phyloP scores from a whole-genome alignment of 1,284 basidiomycete genomes.

The Microbotryomycetes sp. region DNA sequence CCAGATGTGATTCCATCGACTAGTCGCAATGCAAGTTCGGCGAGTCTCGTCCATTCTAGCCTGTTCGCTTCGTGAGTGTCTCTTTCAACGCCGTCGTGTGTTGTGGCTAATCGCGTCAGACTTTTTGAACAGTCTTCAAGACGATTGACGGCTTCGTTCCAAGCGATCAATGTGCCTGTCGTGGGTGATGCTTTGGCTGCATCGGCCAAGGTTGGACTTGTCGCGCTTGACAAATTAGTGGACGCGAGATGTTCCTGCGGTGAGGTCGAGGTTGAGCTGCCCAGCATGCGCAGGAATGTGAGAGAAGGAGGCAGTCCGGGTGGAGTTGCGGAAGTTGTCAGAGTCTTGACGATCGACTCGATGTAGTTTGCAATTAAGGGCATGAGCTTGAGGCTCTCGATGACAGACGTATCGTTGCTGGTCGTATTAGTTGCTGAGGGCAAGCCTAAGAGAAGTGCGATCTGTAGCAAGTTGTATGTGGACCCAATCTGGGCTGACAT shows the following conservation, averaged over 20 bases:
- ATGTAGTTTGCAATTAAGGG: not conserved
- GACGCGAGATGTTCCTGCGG: not conserved
- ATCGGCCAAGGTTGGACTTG: no score
- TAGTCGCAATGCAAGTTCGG: constrained; percentile 1
- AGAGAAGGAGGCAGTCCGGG: not conserved
- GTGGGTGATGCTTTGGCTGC: not conserved
- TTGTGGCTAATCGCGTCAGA: no score
- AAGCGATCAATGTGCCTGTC: not conserved
- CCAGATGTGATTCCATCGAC: not conserved
- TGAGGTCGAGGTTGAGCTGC: not conserved
- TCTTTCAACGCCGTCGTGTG: no score
- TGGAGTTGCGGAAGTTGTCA: not conserved
- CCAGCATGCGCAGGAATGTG: not conserved
- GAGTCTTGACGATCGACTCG: not conserved
- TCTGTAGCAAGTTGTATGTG: not conserved
- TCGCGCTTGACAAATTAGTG: no score
- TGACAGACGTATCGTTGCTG: not conserved
- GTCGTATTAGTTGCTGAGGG: not conserved
- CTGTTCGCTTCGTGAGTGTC: no score
- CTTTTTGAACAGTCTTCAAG: no score
- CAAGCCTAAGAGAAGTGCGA: not conserved
- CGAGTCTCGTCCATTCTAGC: no score
- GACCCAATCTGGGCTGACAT: not conserved
- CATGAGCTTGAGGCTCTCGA: not conserved
- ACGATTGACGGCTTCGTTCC: no score